phyloP scores from a whole-genome alignment of 2,329 filamentous ascomycete species.

The Chaetothyriales sp. region DNA sequence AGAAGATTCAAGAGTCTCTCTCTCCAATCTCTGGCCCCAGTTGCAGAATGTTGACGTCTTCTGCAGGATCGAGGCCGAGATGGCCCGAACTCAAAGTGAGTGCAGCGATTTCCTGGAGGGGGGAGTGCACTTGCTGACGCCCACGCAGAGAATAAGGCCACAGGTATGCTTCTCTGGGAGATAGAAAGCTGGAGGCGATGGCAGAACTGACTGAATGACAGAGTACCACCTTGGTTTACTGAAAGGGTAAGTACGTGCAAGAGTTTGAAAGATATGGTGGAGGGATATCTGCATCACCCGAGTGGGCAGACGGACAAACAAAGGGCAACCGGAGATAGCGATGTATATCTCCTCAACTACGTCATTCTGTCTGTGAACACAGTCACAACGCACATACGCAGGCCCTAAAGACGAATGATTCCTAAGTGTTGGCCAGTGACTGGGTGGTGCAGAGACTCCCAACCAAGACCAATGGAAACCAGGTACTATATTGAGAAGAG shows the following conservation, averaged over 20 bases:
- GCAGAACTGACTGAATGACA: constrained; percentile 31
- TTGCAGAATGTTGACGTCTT: not conserved
- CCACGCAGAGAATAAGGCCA: constrained; percentile 84
- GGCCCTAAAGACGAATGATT: not conserved
- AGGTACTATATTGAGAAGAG: not conserved
- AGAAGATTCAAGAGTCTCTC: constrained; percentile 96
- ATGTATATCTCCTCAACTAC: not conserved
- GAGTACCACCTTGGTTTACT: constrained; percentile 96
- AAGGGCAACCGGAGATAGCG: not conserved
- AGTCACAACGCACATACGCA: not conserved
- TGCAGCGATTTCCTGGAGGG: constrained; percentile 10
- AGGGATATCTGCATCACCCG: not conserved
- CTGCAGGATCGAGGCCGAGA: constrained; percentile 94
- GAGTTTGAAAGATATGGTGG: not conserved
- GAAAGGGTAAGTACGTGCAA: constrained; percentile 58
- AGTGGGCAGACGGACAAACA: not conserved
- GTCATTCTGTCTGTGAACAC: not conserved
- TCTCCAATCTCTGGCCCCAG: not conserved
- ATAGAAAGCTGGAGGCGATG: constrained; percentile 14
- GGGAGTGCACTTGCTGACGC: constrained; percentile 5
- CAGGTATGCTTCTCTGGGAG: constrained; percentile 51
- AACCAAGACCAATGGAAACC: not conserved
- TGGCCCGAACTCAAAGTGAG: constrained; percentile 96
- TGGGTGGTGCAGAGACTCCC: not conserved
- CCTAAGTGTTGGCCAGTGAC: not conserved